Evolutionary conservation across 2,329 filamentous ascomycete genomes (phyloP).

Genomic region (Apiospora hydei): DNA sequence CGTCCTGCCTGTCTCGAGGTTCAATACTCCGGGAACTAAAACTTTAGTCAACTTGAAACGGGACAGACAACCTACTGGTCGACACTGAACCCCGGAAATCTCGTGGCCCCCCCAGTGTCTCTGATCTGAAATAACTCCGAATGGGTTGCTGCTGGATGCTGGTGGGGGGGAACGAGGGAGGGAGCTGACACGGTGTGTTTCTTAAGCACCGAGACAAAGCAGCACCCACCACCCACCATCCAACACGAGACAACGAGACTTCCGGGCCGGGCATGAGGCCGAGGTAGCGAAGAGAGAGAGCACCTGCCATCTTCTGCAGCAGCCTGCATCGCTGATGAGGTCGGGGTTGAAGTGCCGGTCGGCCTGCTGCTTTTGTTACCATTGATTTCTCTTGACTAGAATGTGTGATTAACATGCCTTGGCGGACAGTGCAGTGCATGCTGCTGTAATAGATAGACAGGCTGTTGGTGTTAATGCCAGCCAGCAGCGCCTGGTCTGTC

Average conservation of each 20-base stretch:
- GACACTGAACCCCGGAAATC: background rate
- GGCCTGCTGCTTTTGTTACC: slow-evolving; percentile 6
- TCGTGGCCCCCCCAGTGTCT: background rate
- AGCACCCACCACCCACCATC: background rate
- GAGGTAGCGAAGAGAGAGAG: background rate
- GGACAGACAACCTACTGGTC: background rate
- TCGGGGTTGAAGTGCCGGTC: background rate
- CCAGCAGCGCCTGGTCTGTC: background rate
- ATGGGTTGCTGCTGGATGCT: background rate
- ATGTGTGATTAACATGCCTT: slow-evolving; percentile 1
- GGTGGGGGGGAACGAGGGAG: background rate
- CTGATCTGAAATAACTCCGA: background rate
- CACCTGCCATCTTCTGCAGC: background rate
- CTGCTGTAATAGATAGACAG: background rate
- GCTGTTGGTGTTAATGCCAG: background rate
- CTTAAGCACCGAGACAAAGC: background rate
- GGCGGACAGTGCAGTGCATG: slow-evolving; percentile 13
- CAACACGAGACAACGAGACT: slow-evolving; percentile 14
- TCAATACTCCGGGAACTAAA: slow-evolving; percentile 11
- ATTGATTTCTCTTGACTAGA: background rate
- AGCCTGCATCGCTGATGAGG: background rate
- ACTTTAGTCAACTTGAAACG: background rate
- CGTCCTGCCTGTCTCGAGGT: background rate
- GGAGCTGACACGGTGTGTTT: slow-evolving; percentile 8
- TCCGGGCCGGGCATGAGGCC: slow-evolving; percentile 2